A percentile compares a stretch with the other conserved stretches of the same genome.
These are phyloP conservation scores for Calvatia gigantea DNA, from an alignment of 768 basidiomycete genomes.

Conservation along the genomic window DNA sequence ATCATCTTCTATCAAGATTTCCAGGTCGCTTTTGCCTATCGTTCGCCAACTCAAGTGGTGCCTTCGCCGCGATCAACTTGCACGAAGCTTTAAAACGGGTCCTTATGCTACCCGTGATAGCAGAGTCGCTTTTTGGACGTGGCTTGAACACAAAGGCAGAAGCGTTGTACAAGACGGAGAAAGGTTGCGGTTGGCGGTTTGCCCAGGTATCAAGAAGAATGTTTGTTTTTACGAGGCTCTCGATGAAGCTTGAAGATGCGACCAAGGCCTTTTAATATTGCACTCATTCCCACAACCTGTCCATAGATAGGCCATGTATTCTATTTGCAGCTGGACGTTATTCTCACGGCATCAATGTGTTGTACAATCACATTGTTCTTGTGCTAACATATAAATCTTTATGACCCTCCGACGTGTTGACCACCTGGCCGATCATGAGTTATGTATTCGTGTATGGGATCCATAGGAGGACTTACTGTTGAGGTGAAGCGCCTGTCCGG, in stretches of 20 bases:
- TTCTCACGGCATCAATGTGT: no score
- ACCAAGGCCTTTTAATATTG: background rate
- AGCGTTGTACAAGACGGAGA: conserved; percentile 56
- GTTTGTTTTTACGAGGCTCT: conserved; percentile 57
- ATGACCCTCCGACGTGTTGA: conserved; percentile 22
- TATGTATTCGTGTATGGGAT: no score
- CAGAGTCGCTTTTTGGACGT: conserved; percentile 39
- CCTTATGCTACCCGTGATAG: conserved; percentile 25
- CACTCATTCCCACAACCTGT: background rate
- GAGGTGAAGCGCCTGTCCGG: conserved; percentile 33
- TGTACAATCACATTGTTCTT: background rate
- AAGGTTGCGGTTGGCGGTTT: conserved; percentile 64
- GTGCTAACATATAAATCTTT: background rate
- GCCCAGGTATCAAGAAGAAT: conserved; percentile 58
- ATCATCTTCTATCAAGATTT: conserved; percentile 51
- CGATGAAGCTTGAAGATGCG: conserved; percentile 3
- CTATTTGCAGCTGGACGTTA: no score
- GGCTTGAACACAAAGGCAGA: conserved; percentile 53
- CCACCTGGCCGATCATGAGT: conserved; percentile 15
- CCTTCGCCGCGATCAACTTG: conserved; percentile 57
- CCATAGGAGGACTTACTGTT: conserved; percentile 23
- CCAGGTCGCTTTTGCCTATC: conserved; percentile 58
- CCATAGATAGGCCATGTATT: background rate
- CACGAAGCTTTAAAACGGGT: conserved; percentile 51
- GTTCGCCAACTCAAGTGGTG: conserved; percentile 72